Conservation (phyloP, 495 filamentous ascomycete species). For the Elasticomyces elasticus region DNA sequence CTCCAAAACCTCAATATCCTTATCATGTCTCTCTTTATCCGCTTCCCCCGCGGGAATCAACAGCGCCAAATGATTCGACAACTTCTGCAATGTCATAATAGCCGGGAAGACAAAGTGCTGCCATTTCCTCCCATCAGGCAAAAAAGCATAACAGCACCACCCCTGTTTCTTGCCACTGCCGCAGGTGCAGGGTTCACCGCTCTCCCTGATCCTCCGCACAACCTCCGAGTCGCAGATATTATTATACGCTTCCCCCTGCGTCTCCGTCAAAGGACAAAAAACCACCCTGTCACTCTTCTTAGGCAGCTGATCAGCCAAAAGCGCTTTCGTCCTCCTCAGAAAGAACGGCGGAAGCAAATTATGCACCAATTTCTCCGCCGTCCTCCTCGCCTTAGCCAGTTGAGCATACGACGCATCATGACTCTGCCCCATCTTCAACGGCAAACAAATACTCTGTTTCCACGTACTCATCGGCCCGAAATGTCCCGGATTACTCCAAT, state of each 20-base stretch:
- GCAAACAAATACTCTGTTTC: conserved; percentile 65
- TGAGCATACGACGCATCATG: conserved; percentile 85
- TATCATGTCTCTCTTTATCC: conserved; percentile 62
- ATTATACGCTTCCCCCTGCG: conserved; percentile 78
- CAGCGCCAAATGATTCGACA: conserved; percentile 86
- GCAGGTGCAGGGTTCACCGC: conserved; percentile 62
- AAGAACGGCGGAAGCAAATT: conserved; percentile 90
- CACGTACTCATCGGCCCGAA: conserved; percentile 72
- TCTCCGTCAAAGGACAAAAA: conserved; percentile 81
- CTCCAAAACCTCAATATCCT: conserved; percentile 69
- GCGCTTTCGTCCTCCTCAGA: conserved; percentile 80
- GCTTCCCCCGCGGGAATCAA: conserved; percentile 67
- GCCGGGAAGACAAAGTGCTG: conserved; percentile 74
- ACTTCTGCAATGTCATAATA: conserved; percentile 70
- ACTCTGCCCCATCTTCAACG: conserved; percentile 76
- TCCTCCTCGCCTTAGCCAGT: conserved; percentile 68
- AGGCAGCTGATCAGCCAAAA: conserved; percentile 90
- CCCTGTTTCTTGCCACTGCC: conserved; percentile 59
- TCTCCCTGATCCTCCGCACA: conserved; percentile 55
- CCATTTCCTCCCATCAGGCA: conserved; percentile 58
- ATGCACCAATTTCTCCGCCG: conserved; percentile 74
- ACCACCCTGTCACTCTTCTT: conserved; percentile 92
- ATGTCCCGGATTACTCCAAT: conserved; percentile 89
- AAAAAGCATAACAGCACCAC: conserved; percentile 74
- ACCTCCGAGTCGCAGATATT: conserved; percentile 64